phyloP scores from a whole-genome alignment of 2,329 filamentous ascomycete species.

The Didymosphaeria variabile region DNA sequence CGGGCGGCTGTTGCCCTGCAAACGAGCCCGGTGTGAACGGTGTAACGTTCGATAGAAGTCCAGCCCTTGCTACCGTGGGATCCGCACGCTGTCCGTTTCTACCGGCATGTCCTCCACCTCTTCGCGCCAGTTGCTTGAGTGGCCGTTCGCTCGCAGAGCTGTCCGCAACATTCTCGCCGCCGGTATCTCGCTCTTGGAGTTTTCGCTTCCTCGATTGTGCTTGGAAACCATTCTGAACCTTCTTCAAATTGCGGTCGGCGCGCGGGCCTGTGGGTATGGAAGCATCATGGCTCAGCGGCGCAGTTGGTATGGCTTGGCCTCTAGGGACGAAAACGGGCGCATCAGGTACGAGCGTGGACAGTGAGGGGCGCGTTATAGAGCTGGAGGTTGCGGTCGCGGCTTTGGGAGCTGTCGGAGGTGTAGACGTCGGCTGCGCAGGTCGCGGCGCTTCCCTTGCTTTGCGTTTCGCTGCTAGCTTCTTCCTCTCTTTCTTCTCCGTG shows the following conservation, averaged over 20 bases:
- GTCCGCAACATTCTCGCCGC: constrained; percentile 51
- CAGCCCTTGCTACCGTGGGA: not conserved
- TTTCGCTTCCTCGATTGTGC: constrained; percentile 63
- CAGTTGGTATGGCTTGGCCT: not conserved
- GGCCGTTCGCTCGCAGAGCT: constrained; percentile 50
- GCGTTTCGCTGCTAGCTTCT: constrained; percentile 40
- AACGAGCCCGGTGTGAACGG: not conserved
- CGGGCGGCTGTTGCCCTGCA: not conserved
- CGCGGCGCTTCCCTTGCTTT: constrained; percentile 25
- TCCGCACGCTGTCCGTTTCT: not conserved
- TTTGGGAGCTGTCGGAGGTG: not conserved
- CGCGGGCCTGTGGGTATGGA: constrained; percentile 1
- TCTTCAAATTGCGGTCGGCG: constrained; percentile 1
- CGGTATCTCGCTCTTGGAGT: constrained; percentile 63
- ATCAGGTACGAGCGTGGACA: not conserved
- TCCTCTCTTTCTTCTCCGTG: constrained; percentile 28
- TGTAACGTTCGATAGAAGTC: not conserved
- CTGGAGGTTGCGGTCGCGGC: not conserved
- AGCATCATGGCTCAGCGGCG: not conserved
- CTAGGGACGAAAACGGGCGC: not conserved
- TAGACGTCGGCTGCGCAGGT: constrained; percentile 29
- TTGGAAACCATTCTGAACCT: constrained; percentile 20
- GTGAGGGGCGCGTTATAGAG: not conserved
- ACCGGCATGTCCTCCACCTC: not conserved
- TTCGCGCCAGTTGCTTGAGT: constrained; percentile 64